phyloP scores from a whole-genome alignment of 257 asterid species.

The Solanum habrochaites region DNA sequence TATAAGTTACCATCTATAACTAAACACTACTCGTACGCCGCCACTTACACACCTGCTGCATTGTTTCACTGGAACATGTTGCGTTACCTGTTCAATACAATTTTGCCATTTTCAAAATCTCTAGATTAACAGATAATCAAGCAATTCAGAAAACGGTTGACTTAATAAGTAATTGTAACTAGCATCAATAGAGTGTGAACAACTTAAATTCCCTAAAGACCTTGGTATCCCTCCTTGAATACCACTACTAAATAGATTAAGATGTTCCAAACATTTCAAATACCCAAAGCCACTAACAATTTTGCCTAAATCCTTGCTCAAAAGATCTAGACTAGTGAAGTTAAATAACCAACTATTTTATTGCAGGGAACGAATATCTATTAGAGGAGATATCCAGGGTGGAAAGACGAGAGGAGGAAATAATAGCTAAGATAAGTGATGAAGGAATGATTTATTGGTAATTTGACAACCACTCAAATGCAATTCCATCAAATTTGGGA shows the following conservation, averaged over 20 bases:
- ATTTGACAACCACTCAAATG: background rate
- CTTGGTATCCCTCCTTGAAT: background rate
- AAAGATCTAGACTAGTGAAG: background rate
- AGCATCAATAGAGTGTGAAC: background rate
- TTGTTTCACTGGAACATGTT: no score
- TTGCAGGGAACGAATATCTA: background rate
- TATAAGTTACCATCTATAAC: no score
- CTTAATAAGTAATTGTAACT: accelerated
- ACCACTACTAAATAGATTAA: background rate
- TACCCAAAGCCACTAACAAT: background rate
- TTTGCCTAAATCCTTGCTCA: background rate
- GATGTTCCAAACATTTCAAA: background rate
- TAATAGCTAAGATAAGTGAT: background rate
- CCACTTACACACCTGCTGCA: no score
- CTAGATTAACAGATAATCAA: background rate
- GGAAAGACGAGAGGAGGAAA: background rate
- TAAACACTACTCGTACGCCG: no score
- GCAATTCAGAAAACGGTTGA: background rate
- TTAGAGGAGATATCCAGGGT: background rate
- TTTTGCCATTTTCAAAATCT: no score
- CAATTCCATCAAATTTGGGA: background rate
- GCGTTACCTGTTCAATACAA: no score
- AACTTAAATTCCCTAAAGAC: background rate
- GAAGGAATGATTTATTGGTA: background rate
- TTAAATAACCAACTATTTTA: background rate